A percentile compares a stretch with the other conserved stretches of the same genome.
Evolutionary conservation across 1,284 basidiomycete species (phyloP).

Genomic region (Leucoagaricus sp.): DNA sequence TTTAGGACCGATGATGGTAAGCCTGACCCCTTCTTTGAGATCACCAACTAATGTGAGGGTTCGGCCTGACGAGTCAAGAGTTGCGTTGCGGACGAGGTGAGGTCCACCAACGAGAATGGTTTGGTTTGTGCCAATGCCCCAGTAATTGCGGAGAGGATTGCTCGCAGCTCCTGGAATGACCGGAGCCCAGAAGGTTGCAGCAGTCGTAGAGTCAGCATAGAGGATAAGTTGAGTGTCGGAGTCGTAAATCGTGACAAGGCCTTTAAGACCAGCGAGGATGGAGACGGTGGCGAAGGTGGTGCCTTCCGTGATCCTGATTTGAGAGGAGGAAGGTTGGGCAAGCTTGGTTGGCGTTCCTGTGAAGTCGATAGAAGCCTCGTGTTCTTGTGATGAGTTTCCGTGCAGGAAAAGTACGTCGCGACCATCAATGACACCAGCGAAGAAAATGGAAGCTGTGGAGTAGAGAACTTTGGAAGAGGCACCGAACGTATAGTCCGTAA

Average conservation of each 20-base stretch:
- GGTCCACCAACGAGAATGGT: conserved; percentile 58
- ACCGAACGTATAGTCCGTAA: conserved; percentile 70
- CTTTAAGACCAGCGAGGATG: conserved; percentile 55
- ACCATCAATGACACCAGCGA: conserved; percentile 63
- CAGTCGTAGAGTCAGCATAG: conserved; percentile 63
- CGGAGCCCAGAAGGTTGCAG: conserved; percentile 54
- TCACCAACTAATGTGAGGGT: conserved; percentile 48
- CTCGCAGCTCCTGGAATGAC: conserved; percentile 31
- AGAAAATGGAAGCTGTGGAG: conserved; percentile 69
- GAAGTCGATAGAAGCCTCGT: conserved; percentile 55
- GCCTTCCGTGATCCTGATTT: conserved; percentile 30
- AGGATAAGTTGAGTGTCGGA: conserved; percentile 65
- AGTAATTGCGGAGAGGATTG: conserved; percentile 44
- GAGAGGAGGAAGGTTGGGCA: conserved; percentile 29
- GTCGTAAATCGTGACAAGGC: conserved; percentile 65
- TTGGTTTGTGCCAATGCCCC: conserved; percentile 52
- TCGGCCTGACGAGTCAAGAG: conserved; percentile 31
- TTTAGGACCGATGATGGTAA: conserved; percentile 55
- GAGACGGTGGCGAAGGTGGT: conserved; percentile 37
- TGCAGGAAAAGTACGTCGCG: conserved; percentile 73
- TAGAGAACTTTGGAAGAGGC: conserved; percentile 51
- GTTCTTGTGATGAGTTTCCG: conserved; percentile 58
- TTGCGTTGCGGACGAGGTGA: conserved; percentile 54
- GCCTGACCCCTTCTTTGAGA: conserved; percentile 41
- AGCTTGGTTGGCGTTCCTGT: conserved; percentile 45